Percentiles rank a stretch among this genome's conserved stretches.
Evolutionary conservation across 2,329 filamentous ascomycete species (phyloP).

Genomic region (Mollisiaceae sp.): DNA sequence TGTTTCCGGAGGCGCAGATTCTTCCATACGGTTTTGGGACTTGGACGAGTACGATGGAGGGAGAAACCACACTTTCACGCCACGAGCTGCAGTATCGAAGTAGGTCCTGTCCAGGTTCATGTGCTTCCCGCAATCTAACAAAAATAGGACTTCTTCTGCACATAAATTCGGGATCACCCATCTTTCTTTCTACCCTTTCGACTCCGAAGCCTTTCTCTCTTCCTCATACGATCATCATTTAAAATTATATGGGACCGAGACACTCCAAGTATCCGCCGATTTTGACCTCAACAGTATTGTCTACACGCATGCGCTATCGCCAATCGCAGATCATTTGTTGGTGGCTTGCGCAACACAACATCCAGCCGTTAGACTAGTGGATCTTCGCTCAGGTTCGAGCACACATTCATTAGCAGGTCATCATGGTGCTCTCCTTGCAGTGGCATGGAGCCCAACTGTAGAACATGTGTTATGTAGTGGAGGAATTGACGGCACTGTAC

Average conservation of each 20-base stretch:
- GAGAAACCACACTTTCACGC: constrained; percentile 55
- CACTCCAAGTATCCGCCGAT: constrained; percentile 63
- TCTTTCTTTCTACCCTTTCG: constrained; percentile 79
- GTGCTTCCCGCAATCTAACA: not conserved
- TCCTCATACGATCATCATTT: constrained; percentile 79
- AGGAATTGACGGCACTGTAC: constrained; percentile 81
- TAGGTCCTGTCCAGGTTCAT: constrained; percentile 29
- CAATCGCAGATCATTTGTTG: constrained; percentile 73
- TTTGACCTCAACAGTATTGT: constrained; percentile 73
- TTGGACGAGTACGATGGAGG: constrained; percentile 63
- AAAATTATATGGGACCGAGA: constrained; percentile 74
- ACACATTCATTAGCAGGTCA: constrained; percentile 75
- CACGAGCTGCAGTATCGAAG: constrained; percentile 57
- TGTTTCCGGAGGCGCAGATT: constrained; percentile 84
- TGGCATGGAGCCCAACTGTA: constrained; percentile 81
- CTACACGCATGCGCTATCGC: constrained; percentile 79
- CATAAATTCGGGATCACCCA: constrained; percentile 78
- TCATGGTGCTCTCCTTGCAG: constrained; percentile 67
- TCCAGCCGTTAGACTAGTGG: constrained; percentile 81
- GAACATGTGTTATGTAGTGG: constrained; percentile 84
- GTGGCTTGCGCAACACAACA: constrained; percentile 90
- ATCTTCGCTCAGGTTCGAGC: constrained; percentile 80
- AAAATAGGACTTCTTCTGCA: constrained; percentile 39
- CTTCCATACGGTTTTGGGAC: constrained; percentile 86
- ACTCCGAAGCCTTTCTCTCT: constrained; percentile 75